Percentiles rank a stretch among this genome's conserved stretches.
phyloP scores from a whole-genome alignment of 345 rosid genomes.

The Gynandropsis gynandra region DNA sequence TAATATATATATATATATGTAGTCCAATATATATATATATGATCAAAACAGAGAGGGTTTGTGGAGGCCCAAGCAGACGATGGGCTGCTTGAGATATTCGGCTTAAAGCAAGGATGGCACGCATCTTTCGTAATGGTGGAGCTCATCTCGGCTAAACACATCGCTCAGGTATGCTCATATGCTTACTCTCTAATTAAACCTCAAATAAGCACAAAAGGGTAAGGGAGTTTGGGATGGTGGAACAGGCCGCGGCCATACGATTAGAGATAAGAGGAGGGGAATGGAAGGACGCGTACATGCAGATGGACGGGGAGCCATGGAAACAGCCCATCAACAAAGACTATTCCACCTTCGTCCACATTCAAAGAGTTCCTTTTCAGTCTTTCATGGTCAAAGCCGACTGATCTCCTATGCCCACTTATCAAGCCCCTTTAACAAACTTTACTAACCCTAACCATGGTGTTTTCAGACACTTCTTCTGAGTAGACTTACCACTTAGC shows the following conservation, averaged over 20 bases:
- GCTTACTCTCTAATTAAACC: no score
- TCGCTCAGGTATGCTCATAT: conserved; percentile 73
- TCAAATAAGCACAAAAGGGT: no score
- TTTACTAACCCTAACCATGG: conserved; percentile 6
- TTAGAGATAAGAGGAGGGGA: conserved; percentile 86
- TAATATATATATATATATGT: no score
- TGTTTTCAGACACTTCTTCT: no score
- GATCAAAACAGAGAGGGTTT: conserved; percentile 65
- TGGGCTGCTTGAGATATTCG: conserved; percentile 90
- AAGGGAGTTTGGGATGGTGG: no score
- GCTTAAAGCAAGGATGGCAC: conserved; percentile 98
- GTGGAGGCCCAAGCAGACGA: conserved; percentile 93
- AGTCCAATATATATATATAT: neutral
- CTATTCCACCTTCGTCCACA: conserved; percentile 66
- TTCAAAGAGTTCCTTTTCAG: conserved; percentile 65
- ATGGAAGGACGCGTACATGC: conserved; percentile 82
- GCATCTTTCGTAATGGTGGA: conserved; percentile 99
- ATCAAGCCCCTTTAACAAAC: no score
- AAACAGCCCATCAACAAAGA: conserved; percentile 71
- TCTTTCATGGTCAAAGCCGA: conserved; percentile 67
- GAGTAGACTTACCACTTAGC: no score
- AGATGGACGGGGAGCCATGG: conserved; percentile 99
- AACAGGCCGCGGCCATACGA: conserved; percentile 81
- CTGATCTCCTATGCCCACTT: no score
- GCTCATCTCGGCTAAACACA: conserved; percentile 95